These are phyloP conservation scores for Xerocomus amazonicus DNA, from an alignment of 1,284 basidiomycete genomes.

Conservation along the genomic window DNA sequence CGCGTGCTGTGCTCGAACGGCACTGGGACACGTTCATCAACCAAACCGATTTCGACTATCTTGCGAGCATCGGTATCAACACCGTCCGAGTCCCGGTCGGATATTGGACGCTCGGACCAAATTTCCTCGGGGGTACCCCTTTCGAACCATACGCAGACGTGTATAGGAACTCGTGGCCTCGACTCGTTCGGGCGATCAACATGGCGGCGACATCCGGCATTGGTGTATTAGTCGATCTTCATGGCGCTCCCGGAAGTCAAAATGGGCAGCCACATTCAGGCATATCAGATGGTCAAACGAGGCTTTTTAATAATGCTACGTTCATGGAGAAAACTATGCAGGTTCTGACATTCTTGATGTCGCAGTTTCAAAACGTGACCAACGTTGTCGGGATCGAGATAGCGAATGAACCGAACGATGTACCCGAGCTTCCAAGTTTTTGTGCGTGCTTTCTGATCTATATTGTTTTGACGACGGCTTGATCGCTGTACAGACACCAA, in stretches of 20 bases:
- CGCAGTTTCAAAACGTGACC: conserved; percentile 56
- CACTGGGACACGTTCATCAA: conserved; percentile 82
- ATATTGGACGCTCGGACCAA: conserved; percentile 59
- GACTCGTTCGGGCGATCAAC: conserved; percentile 62
- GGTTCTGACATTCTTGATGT: conserved; percentile 54
- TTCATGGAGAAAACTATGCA: conserved; percentile 60
- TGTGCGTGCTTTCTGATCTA: conserved; percentile 36
- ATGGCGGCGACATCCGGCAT: conserved; percentile 51
- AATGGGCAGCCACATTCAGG: conserved; percentile 61
- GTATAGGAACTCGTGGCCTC: conserved; percentile 62
- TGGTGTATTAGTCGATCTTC: conserved; percentile 22
- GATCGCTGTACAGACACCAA: conserved; percentile 14
- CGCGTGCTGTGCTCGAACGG: conserved; percentile 58
- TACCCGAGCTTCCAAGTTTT: conserved; percentile 46
- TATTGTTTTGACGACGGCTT: not conserved
- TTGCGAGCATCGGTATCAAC: conserved; percentile 65
- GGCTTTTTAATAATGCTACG: conserved; percentile 49
- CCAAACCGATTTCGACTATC: conserved; percentile 59
- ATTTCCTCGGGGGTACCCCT: conserved; percentile 42
- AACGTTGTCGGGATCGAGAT: conserved; percentile 78
- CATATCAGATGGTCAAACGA: conserved; percentile 57
- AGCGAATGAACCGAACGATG: conserved; percentile 68
- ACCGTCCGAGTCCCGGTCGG: conserved; percentile 70
- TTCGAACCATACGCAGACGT: conserved; percentile 57
- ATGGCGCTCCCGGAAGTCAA: conserved; percentile 63